Base-by-base conservation (phyloP, 352 stramenopile species). In the Phytopythium mirpurense region DNA sequence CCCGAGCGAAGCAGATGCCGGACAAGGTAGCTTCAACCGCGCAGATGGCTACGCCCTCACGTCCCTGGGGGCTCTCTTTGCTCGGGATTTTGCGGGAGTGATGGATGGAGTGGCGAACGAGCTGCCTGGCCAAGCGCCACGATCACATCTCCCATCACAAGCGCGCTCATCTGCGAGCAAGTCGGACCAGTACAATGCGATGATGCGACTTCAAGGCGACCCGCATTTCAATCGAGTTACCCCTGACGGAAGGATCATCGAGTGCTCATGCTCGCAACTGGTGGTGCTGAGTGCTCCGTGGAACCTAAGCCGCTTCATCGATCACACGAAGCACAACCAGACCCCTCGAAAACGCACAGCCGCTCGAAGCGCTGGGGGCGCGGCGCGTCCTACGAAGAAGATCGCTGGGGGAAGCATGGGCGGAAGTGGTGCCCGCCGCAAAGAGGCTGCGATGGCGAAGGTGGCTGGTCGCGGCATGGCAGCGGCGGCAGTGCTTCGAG, bases 231-330 rank as follows among this genome's bases (percentile, higher is more conserved):
- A 57, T 21, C 71, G 70, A 0, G 71, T 89, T 32, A 87, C 82
- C 0, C 77, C 76, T 4, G 79, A 90, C 36, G 82, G 82, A 1
- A 67, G 68, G 1, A 86, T 88, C 42, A 51, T 83, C 9, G 79
- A 90, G 65, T 90, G 82, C 29, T 74, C 70, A 34, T 93, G 82
- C 49, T 72, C 60, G 0, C 63, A 63, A n/a, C 66, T 90, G n/a
- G 62, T 90, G 8, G 64, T 83, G 14, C 68, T 93, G 4, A 41
- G 54, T 18, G 46, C 38, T 8, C 60, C 79, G 1, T 93, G 83
- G 79, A 61, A 79, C 8, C 47, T 81, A n/a, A 60, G 62, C 9
- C 73, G 77, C 36, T 90, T 90, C 62, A 53, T 78, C 8, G 52
- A 68, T n/a, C 82, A 90, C 34, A 65, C 86, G 18, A 64, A 65